Evolutionary conservation across 192 early-diverging fungal genomes (phyloP), one percentile per base, ranked within the genome.

Genomic region (Geranomyces variabilis): DNA sequence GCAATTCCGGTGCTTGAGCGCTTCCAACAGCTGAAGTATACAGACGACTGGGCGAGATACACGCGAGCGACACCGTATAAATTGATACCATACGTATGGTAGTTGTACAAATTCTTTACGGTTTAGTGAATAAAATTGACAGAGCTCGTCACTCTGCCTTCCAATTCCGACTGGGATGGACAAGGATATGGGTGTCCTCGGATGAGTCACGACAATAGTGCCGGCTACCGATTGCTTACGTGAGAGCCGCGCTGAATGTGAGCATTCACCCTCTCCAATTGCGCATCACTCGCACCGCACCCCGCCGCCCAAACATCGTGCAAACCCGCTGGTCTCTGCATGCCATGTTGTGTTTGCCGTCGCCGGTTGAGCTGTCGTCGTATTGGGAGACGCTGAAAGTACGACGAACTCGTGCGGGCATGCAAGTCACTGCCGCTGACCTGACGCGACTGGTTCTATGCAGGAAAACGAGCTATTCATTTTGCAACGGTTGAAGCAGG

Each of bases 381-480:
- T 70, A 65, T 41, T 76, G 74, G 74, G 67, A 76, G 44, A 70
- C 46, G 7, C 22, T 69, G 15, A 76, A 76, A 63, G 74, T 76
- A 43, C 12, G 24, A 19, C 12, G 22, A 26, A 47, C 13, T 41
- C 3, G 46, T 49, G 19, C 22, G 22, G 34, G 47, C 47, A 17
- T 33, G 6, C 1, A 7, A 14, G n/a, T n/a, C n/a, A n/a, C n/a
- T 12, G 31, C 4, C 14, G n/a, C 24, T 31, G 55, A 14, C 12
- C 62, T 44, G 19, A 58, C 45, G 36, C 21, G 4, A 30, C 34
- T 33, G 33, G 41, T 47, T 55, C 13, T 15, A 22, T 26, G 36
- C 33, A 84, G 73, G 82, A 84, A 33, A 76, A 77, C 53, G 65
- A 74, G 22, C 60, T 80, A 22, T 85, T 85, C 63, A 3, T 77